Conservation (phyloP, 2,329 filamentous ascomycete genomes). For the Aureobasidium mangrovei region DNA sequence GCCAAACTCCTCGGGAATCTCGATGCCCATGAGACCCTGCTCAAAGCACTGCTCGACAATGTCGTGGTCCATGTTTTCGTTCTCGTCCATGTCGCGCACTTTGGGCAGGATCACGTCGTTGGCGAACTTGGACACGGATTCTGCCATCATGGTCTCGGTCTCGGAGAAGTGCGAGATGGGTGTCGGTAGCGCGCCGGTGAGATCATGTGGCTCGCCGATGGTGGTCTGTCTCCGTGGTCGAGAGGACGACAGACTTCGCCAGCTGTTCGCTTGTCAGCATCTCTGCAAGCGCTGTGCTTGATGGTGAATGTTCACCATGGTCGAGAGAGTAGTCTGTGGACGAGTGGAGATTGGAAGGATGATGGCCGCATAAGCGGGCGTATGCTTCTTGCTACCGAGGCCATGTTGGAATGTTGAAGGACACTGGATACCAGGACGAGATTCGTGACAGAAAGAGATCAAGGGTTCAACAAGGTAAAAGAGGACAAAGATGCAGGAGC, state of each 20-base stretch:
- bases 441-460: background rate
- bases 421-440: background rate
- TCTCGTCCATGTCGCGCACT: conserved; percentile 95
- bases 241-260: conserved; percentile 37
- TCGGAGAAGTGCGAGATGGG: conserved; percentile 91
- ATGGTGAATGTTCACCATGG: background rate
- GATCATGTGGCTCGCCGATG: conserved; percentile 40
- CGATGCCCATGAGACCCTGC: conserved; percentile 92
- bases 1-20: conserved; percentile 95
- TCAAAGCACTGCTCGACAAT: conserved; percentile 93
- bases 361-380: conserved; percentile 13
- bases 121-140: conserved; percentile 85
- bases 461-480: background rate
- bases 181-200: conserved; percentile 73
- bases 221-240: conserved; percentile 28
- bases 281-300: background rate
- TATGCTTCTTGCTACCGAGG: conserved; percentile 16
- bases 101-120: conserved; percentile 81
- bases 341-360: conserved; percentile 3
- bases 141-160: conserved; percentile 78
- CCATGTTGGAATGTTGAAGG: conserved; percentile 9
- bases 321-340: background rate
- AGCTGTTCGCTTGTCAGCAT: conserved; percentile 3
- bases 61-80: conserved; percentile 80
- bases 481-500: background rate